phyloP scores from a whole-genome alignment of 169 alveolate genomes.

The Theileria sp. region DNA sequence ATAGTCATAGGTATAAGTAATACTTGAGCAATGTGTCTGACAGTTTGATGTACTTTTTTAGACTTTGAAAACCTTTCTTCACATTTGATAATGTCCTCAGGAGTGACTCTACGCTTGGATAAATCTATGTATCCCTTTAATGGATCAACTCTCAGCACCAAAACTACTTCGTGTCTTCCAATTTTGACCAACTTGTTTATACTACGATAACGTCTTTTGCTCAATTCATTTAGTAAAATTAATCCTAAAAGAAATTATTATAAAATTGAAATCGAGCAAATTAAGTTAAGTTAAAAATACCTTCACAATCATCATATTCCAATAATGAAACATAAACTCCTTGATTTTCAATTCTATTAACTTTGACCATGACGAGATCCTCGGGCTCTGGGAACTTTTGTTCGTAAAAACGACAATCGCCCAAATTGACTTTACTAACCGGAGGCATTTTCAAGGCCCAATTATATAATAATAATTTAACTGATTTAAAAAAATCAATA shows the following conservation, averaged over 20 bases:
- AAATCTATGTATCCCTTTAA: conserved; percentile 96
- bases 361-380: conserved; percentile 91
- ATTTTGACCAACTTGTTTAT: conserved; percentile 81
- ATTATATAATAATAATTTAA: not conserved
- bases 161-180: conserved; percentile 91
- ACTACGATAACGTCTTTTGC: conserved; percentile 91
- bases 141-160: conserved; percentile 93
- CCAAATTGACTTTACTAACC: conserved; percentile 46
- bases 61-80: conserved; percentile 89
- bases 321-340: conserved; percentile 97
- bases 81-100: conserved; percentile 90
- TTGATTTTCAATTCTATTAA: conserved; percentile 89
- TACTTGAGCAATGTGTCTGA: conserved; percentile 86
- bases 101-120: conserved; percentile 92
- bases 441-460: not conserved
- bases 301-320: conserved; percentile 95
- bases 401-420: conserved; percentile 91
- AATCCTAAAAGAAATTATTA: conserved; percentile 68
- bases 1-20: not conserved
- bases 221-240: conserved; percentile 91
- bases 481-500: not conserved
- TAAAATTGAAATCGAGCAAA: not conserved
- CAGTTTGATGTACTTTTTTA: conserved; percentile 92
- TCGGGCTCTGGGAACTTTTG: conserved; percentile 90
- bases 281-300: conserved; percentile 31